Conservation (phyloP, 176 grass and related monocot species). For the Phoenix roebelenii region DNA sequence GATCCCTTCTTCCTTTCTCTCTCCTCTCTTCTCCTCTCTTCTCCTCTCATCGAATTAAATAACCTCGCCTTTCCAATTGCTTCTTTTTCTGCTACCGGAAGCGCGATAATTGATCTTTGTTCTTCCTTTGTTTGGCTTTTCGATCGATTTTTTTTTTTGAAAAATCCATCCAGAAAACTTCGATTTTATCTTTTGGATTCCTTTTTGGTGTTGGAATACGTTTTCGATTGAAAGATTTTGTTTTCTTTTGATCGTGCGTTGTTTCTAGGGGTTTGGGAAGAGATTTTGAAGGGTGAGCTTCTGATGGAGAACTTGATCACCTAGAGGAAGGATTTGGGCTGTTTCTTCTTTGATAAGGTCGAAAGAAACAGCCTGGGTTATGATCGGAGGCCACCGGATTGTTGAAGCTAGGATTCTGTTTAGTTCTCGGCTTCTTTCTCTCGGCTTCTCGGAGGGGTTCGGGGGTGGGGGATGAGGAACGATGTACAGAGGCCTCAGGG, state of each 20-base stretch:
- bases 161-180: not conserved
- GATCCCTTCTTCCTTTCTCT: slow-evolving; percentile 3
- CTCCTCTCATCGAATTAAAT: not conserved
- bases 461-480: slow-evolving; percentile 47
- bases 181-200: not conserved
- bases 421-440: not conserved
- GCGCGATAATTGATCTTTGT: not conserved
- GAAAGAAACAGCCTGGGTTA: slow-evolving; percentile 17
- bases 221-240: too few species aligned
- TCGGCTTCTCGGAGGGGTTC: not conserved
- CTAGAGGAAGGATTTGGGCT: slow-evolving; percentile 19
- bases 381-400: not conserved
- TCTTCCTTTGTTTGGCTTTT: not conserved
- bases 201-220: not conserved
- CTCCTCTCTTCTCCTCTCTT: not conserved
- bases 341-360: slow-evolving; percentile 6
- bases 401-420: not conserved
- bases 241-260: not conserved
- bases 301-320: not conserved
- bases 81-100: not conserved
- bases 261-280: not conserved
- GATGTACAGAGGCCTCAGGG: slow-evolving; percentile 41
- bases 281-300: too few species aligned
- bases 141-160: not conserved
- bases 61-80: not conserved